Base-by-base conservation (phyloP, 129 eudicot genomes). In the Sambucus nigra region DNA sequence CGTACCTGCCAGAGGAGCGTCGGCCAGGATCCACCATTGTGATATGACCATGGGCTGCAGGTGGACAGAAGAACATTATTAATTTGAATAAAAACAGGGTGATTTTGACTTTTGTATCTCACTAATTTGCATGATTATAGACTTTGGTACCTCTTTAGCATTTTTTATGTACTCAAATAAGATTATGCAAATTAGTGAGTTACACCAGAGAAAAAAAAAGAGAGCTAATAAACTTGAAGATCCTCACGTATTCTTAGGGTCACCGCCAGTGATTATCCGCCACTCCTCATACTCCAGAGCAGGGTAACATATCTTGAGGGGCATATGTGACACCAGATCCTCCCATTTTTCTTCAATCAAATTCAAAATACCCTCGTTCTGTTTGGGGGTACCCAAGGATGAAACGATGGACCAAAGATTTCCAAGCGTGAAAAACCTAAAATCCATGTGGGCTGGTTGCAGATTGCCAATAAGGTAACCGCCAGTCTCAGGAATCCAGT, bases 21-120 rank as follows among this genome's bases (percentile, higher is more conserved):
- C 35, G 96, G 96, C 96, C 96, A 88, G 22, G 96, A 88, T 69
- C 96, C 96, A 4, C 96, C 96, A 62, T 88, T 88, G 48, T 88
- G 96, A 73, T 88, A 88, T 59, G 96, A 88, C 96, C 96, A 88
- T 48, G 96, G 94, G 16, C 96, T 88, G 79, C 70, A 64, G 6
- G 20, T 7, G 26, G 19, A 39, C 29, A 53, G 28, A 61, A 61
- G 57, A 56, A 55, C 46, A 0, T 0, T 4, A 40, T 28, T 12
- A 35, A 18, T 31, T 11, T 8, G 0, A 46, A 38, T 40, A 24
- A 53, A 31, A 15, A 28, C n/a, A n/a, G n/a, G n/a, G n/a, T n/a
- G n/a, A n/a, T n/a, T n/a, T n/a, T n/a, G n/a, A n/a, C n/a, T n/a
- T n/a, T n/a, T n/a, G n/a, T n/a, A n/a, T n/a, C n/a, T n/a, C n/a